Evolutionary conservation across 2,329 filamentous ascomycete genomes (phyloP).

Genomic region (Aspergillus ustus): DNA sequence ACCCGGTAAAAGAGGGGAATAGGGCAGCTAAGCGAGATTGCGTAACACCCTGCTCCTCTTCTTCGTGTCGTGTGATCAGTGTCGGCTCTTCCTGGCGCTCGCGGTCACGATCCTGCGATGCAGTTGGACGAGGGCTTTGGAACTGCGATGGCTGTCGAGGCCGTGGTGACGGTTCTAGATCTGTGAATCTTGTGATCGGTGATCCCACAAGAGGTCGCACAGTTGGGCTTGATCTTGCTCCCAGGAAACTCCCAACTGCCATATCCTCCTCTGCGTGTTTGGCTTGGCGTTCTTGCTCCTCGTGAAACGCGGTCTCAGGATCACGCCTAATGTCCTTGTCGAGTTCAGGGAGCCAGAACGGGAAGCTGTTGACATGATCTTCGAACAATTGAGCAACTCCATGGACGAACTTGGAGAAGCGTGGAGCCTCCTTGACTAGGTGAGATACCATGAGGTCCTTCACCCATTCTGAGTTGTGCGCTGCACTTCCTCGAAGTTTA

Average conservation of each 20-base stretch:
- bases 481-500: slow-evolving; percentile 66
- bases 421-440: slow-evolving; percentile 83
- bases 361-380: slow-evolving; percentile 92
- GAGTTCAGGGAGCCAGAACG: slow-evolving; percentile 92
- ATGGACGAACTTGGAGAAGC: slow-evolving; percentile 97
- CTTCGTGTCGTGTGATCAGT: slow-evolving; percentile 27
- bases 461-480: slow-evolving; percentile 80
- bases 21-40: slow-evolving; percentile 68
- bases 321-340: slow-evolving; percentile 94
- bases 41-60: slow-evolving; percentile 49
- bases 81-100: slow-evolving; percentile 38
- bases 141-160: slow-evolving; percentile 32
- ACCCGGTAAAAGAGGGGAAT: slow-evolving; percentile 81
- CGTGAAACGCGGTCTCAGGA: slow-evolving; percentile 85
- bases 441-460: slow-evolving; percentile 91
- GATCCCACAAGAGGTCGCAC: slow-evolving; percentile 39
- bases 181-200: slow-evolving; percentile 34
- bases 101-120: slow-evolving; percentile 46
- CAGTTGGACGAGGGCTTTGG: slow-evolving; percentile 30
- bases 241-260: slow-evolving; percentile 86
- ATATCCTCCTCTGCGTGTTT: slow-evolving; percentile 84
- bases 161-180: slow-evolving; percentile 30
- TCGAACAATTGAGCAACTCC: slow-evolving; percentile 91
- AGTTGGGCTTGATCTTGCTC: slow-evolving; percentile 49
- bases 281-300: slow-evolving; percentile 83